Evolutionary conservation across 2,329 filamentous ascomycete species (phyloP), one percentile per base, ranked within the genome.

Genomic region (Chaetothyriales sp.): DNA sequence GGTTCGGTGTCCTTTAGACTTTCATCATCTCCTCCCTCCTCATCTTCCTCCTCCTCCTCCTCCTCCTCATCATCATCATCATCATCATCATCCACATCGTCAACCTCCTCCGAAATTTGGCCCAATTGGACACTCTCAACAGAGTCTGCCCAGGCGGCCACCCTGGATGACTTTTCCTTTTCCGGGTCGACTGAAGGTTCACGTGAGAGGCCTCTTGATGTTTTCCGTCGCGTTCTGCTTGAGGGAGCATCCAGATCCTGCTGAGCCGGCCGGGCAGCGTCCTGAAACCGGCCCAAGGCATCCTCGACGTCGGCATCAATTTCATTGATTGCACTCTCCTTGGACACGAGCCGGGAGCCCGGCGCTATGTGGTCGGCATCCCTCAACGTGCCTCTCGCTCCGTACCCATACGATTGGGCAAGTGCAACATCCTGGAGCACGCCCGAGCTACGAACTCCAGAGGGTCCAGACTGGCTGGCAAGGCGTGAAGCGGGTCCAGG

Each of bases 351-450:
- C 4, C 57, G 56, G 12, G 62, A 60, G 36, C 63, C 57, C 2
- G 61, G 54, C n/a, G 60, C 53, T 22, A 68, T 58, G 55, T 62
- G 62, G 45, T 61, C 61, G 8, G 68, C 67, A 18, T 70, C 57
- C 20, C 62, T 57, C 15, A 65, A 61, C 10, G 64, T 63, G 19
- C 62, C 61, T 18, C 61, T 62, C 6, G 66, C 64, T 25, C 68
- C 68, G 60, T 70, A 70, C 12, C 65, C 65, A 51, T 65, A 69
- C 1, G 68, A 68, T 45, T 65, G 63, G 49, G 65, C 64, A 20
- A 64, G 64, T 43, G 66, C 65, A 46, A 70, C 58, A 47, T 63
- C 61, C 5, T 67, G 67, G 32, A 70, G 57, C 10, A 39, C 2
- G 12, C 32, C 10, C 10, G 32, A 39, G 15, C 2, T 39, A 39